Percentiles rank a stretch among this genome's conserved stretches.
phyloP scores from a whole-genome alignment of 2,329 filamentous ascomycete species.

The Colletotrichum caudatum region DNA sequence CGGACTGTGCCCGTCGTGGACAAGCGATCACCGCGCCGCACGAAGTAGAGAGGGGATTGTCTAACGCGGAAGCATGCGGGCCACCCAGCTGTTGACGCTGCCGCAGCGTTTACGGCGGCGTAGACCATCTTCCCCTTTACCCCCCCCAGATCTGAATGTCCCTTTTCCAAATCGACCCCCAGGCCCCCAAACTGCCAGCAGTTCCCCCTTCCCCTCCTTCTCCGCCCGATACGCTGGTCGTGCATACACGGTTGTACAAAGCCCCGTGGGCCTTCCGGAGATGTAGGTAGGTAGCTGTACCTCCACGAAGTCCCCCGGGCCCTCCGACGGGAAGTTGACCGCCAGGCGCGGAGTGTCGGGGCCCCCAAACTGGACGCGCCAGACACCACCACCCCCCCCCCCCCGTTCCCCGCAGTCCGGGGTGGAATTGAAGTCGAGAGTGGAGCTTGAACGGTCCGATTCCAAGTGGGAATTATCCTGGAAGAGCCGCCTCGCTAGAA shows the following conservation, averaged over 20 bases:
- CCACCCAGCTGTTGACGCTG: not conserved
- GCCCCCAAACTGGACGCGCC: constrained; percentile 24
- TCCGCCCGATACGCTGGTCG: not conserved
- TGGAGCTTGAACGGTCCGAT: constrained; percentile 34
- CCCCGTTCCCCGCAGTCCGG: constrained; percentile 23
- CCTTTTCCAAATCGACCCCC: not conserved
- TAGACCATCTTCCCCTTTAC: not conserved
- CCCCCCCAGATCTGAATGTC: not conserved
- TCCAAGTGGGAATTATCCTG: constrained; percentile 6
- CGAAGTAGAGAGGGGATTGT: not conserved
- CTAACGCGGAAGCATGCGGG: not conserved
- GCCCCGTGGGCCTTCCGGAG: constrained; percentile 1
- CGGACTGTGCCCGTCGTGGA: not conserved
- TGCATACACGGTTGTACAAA: not conserved
- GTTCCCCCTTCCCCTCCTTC: not conserved
- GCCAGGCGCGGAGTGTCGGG: constrained; percentile 28
- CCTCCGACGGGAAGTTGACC: constrained; percentile 16
- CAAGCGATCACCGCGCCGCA: too few species aligned
- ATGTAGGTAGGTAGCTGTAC: constrained; percentile 12
- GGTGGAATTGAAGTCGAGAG: constrained; percentile 4
- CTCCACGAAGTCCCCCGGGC: constrained; percentile 23
- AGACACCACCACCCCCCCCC: too few species aligned
- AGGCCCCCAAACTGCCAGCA: not conserved
- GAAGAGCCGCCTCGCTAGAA: constrained; percentile 31
- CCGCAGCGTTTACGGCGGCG: not conserved